Evolutionary conservation across 495 filamentous ascomycete genomes (phyloP).

Genomic region (Lophiotrema nucula): DNA sequence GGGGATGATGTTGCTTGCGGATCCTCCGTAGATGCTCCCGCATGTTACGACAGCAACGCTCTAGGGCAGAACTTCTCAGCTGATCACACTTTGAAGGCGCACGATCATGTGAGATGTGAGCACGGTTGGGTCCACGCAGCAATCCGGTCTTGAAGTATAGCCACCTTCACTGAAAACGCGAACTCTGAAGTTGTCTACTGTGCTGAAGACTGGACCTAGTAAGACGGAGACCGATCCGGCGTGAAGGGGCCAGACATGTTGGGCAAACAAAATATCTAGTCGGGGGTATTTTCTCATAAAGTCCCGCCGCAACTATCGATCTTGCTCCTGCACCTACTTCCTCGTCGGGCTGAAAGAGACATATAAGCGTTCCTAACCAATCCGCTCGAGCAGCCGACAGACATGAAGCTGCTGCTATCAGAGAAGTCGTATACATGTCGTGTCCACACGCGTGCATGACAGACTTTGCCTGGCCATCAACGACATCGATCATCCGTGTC

Average conservation of each 20-base stretch:
- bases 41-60: too few species aligned
- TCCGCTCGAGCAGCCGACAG: conserved; percentile 42
- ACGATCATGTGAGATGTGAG: too few species aligned
- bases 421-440: conserved; percentile 56
- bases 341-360: conserved; percentile 63
- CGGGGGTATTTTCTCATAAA: conserved; percentile 51
- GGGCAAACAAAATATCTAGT: conserved; percentile 60
- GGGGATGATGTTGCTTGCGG: too few species aligned
- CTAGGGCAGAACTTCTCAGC: too few species aligned
- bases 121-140: too few species aligned
- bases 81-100: too few species aligned
- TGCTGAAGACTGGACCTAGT: neutral
- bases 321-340: conserved; percentile 55
- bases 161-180: too few species aligned
- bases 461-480: conserved; percentile 48
- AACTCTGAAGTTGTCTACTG: too few species aligned
- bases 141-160: too few species aligned
- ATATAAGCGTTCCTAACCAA: conserved; percentile 58
- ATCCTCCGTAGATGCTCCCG: too few species aligned
- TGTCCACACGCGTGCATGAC: conserved; percentile 71
- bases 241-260: conserved; percentile 50
- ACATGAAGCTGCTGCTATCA: conserved; percentile 52
- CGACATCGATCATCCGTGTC: conserved; percentile 39
- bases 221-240: conserved; percentile 26
- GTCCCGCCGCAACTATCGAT: conserved; percentile 61